Evolutionary conservation across 2,329 filamentous ascomycete species (phyloP).

Genomic region (Saccharata proteae): DNA sequence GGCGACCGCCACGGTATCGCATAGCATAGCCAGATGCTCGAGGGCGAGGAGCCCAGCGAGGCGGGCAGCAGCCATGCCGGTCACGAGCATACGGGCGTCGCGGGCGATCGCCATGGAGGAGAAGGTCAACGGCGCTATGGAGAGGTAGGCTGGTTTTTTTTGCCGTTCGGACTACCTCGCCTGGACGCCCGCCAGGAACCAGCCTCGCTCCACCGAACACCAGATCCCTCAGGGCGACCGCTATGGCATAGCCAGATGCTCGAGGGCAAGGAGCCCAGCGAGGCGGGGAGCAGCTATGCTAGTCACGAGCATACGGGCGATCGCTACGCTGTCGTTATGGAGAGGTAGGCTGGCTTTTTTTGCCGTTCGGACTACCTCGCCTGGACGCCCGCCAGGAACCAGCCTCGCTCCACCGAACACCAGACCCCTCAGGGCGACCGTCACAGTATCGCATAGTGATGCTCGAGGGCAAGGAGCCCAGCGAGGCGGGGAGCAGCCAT

Average conservation of each 20-base stretch:
- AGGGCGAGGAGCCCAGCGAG: too few species aligned
- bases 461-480: slow-evolving; percentile 44
- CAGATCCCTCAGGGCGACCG: slow-evolving; percentile 51
- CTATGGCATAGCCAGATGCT: slow-evolving; percentile 61
- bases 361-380: slow-evolving; percentile 86
- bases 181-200: slow-evolving; percentile 65
- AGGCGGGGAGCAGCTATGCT: slow-evolving; percentile 24
- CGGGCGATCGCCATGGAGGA: too few species aligned
- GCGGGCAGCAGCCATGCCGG: too few species aligned
- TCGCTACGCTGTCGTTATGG: too few species aligned
- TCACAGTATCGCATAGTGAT: slow-evolving; percentile 60
- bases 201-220: slow-evolving; percentile 48
- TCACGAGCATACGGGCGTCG: too few species aligned
- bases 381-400: slow-evolving; percentile 65
- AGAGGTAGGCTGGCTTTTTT: too few species aligned
- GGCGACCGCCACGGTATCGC: too few species aligned
- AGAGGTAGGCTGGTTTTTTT: too few species aligned
- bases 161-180: too few species aligned
- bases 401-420: slow-evolving; percentile 48
- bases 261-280: slow-evolving; percentile 41
- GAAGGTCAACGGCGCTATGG: too few species aligned
- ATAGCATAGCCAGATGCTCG: too few species aligned
- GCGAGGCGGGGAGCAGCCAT: slow-evolving; percentile 28
- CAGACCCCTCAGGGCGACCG: slow-evolving; percentile 51
- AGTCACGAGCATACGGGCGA: slow-evolving; percentile 34